Evolutionary conservation across 1,284 basidiomycete species (phyloP).

Genomic region (Entoloma clypeatum): DNA sequence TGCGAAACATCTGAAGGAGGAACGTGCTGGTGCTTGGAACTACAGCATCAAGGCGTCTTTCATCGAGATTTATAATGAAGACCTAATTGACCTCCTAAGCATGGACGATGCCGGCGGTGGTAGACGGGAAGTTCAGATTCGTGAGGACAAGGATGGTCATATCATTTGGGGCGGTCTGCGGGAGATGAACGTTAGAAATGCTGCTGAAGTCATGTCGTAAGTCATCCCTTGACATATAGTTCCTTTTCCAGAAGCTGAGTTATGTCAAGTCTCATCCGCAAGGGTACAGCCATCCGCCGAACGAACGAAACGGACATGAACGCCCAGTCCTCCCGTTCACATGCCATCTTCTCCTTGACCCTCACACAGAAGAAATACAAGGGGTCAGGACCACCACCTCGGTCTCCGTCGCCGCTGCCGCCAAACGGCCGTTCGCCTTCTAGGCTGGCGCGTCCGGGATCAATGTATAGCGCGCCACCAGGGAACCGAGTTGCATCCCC

Average conservation of each 20-base stretch:
- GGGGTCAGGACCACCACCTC: conserved; percentile 61
- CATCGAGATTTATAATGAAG: conserved; percentile 98
- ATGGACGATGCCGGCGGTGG: conserved; percentile 60
- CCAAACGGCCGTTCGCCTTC: conserved; percentile 71
- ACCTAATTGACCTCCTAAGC: conserved; percentile 85
- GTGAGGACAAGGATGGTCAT: conserved; percentile 94
- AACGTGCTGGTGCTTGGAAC: conserved; percentile 68
- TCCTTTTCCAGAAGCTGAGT: conserved; percentile 8
- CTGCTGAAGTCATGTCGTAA: conserved; percentile 88
- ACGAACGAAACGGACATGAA: conserved; percentile 99
- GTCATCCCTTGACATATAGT: conserved; percentile 30
- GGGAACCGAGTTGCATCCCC: conserved; percentile 63
- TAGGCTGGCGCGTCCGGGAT: conserved; percentile 72
- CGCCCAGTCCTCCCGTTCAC: conserved; percentile 93
- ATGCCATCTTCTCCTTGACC: conserved; percentile 97
- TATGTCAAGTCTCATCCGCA: conserved; percentile 63
- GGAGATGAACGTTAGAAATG: conserved; percentile 82
- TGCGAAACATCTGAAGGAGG: conserved; percentile 72
- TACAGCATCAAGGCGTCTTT: conserved; percentile 82
- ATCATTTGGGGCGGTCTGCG: conserved; percentile 97
- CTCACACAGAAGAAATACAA: conserved; percentile 83
- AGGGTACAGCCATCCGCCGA: conserved; percentile 85
- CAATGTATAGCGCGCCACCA: conserved; percentile 48
- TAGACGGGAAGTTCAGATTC: conserved; percentile 87
- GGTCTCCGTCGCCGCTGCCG: conserved; percentile 72